Evolutionary conservation across 2,329 filamentous ascomycete species (phyloP), one percentile per base, ranked within the genome.

Genomic region (Helotiales sp.): DNA sequence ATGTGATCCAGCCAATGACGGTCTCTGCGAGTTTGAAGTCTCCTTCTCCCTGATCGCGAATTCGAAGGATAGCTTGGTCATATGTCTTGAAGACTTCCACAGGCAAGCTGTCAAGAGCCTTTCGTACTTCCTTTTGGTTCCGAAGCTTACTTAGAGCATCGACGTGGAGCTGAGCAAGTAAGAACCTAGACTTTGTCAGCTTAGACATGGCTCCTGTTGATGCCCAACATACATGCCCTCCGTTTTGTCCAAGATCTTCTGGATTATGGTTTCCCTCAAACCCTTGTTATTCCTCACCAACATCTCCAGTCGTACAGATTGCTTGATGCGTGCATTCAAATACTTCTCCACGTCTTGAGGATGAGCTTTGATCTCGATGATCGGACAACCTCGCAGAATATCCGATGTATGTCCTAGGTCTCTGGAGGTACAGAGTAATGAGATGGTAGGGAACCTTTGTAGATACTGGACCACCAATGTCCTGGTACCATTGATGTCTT

Each of bases 21-120:
- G 33, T 38, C 27, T 69, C 74, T 0, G 79, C 79, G 36, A 79
- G 66, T 0, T 71, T 55, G n/a, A 42, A 34, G 9, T 71, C 60
- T 3, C 70, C 72, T 1, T 51, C 1, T 0, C 62, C 9, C 48
- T 81, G 77, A 0, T 62, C 57, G n/a, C 73, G 50, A 27, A 82
- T 79, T 19, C 77, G 67, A 2, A 73, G 36, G 66, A 82, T 76
- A 0, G 75, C 73, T 0, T 74, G 59, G 0, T 71, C 56, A 47
- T 83, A 84, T 34, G 15, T 34, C 31, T 9, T 34, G 15, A 9
- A 9, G 15, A 9, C 15, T 9, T 15, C 31, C 31, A 9, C 31
- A 9, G 31, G 31, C 31, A 34, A 34, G 15, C 9, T 15, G 15
- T 34, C 31, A 9, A 34, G 31, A 9, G 31, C 31, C 15, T 34